Conservation (phyloP, 148 eudicot species). For the Silene uniflora region DNA sequence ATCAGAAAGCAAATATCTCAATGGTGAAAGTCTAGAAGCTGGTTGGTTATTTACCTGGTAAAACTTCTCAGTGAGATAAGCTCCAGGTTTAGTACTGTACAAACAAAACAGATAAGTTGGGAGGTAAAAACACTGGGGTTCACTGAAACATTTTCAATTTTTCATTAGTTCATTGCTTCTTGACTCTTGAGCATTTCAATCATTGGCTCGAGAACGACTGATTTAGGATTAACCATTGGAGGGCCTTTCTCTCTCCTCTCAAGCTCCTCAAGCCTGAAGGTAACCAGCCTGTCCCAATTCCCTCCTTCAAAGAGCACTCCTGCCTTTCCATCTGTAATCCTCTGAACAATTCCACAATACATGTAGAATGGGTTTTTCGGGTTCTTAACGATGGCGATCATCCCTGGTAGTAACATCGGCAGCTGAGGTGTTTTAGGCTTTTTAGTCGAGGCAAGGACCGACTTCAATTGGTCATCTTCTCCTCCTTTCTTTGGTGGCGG, state of each 20-base stretch:
- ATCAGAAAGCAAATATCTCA: background rate
- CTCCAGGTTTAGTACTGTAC: conserved; percentile 25
- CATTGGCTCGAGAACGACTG: conserved; percentile 45
- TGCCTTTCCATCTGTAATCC: conserved; percentile 83
- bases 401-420: conserved; percentile 78
- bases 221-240: conserved; percentile 64
- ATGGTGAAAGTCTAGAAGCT: background rate
- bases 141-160: background rate
- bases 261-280: conserved; percentile 81
- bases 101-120: conserved; percentile 8
- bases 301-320: conserved; percentile 94
- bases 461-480: conserved; percentile 22
- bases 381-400: conserved; percentile 85
- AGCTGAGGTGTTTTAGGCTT: conserved; percentile 62
- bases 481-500: conserved; percentile 26
- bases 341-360: conserved; percentile 87
- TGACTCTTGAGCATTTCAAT: conserved; percentile 16
- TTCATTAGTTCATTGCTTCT: conserved; percentile 10
- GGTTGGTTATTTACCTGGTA: conserved; percentile 10
- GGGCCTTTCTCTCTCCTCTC: conserved; percentile 81
- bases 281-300: conserved; percentile 74
- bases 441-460: conserved; percentile 29
- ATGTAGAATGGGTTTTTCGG: conserved; percentile 60
- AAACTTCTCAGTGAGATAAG: conserved; percentile 7
- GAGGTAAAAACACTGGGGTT: background rate